Percentiles rank a stretch among this genome's conserved stretches.
phyloP scores from a whole-genome alignment of 2,329 filamentous ascomycete genomes.

The Akanthomyces muscarius region DNA sequence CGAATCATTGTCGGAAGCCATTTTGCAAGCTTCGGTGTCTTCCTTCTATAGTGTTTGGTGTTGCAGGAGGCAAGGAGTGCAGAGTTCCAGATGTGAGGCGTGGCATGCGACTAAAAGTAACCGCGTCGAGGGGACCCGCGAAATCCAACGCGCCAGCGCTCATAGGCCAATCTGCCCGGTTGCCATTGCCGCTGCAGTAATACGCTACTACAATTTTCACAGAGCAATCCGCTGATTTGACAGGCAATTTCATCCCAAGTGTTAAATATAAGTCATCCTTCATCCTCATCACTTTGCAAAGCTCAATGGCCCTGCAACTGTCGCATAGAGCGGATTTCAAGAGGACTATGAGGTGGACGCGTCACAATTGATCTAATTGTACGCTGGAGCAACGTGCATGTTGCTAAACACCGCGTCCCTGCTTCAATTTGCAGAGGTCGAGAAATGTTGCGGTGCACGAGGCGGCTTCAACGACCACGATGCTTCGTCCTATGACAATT shows the following conservation, averaged over 20 bases:
- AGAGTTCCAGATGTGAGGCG: slow-evolving; percentile 10
- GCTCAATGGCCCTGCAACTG: neutral
- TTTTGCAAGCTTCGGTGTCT: slow-evolving; percentile 35
- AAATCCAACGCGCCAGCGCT: slow-evolving; percentile 20
- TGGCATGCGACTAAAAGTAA: slow-evolving; percentile 20
- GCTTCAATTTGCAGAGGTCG: neutral
- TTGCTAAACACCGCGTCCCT: neutral
- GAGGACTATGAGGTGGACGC: neutral
- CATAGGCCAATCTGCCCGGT: slow-evolving; percentile 15
- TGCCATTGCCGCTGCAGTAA: slow-evolving; percentile 7
- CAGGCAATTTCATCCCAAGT: neutral
- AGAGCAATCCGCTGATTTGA: neutral
- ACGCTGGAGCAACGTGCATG: neutral
- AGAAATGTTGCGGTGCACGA: neutral
- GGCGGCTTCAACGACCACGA: neutral
- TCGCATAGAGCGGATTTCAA: neutral
- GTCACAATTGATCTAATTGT: neutral
- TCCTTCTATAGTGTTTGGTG: slow-evolving; percentile 28
- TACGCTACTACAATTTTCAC: slow-evolving; percentile 10
- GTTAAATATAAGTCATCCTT: neutral
- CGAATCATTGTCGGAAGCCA: slow-evolving; percentile 58
- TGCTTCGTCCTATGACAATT: neutral
- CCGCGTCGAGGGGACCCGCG: slow-evolving; percentile 27
- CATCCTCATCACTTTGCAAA: neutral
- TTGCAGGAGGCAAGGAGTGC: slow-evolving; percentile 28